A percentile compares a stretch with the other conserved stretches of the same genome.
These are phyloP conservation scores for Arthrobotrys sinensis DNA, from an alignment of 2,329 filamentous ascomycete genomes.

Conservation along the genomic window DNA sequence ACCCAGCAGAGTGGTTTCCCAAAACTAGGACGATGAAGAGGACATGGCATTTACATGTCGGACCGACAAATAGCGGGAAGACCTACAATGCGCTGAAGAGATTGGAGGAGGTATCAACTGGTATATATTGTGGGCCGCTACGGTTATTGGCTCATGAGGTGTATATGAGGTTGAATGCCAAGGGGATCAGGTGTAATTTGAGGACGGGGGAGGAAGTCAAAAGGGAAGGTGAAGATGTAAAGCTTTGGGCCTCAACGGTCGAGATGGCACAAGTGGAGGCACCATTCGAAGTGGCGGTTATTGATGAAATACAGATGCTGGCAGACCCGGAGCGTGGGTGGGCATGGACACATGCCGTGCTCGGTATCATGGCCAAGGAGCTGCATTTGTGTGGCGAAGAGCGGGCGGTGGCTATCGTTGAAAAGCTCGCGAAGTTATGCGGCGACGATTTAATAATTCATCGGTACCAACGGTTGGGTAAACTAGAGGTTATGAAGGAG, in stretches of 20 bases:
- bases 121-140: slow-evolving; percentile 91
- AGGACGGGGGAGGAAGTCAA: slow-evolving; percentile 93
- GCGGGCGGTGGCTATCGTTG: slow-evolving; percentile 82
- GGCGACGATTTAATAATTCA: slow-evolving; percentile 89
- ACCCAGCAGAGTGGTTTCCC: slow-evolving; percentile 91
- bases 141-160: slow-evolving; percentile 93
- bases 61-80: slow-evolving; percentile 97
- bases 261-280: slow-evolving; percentile 82
- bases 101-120: slow-evolving; percentile 80
- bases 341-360: slow-evolving; percentile 92
- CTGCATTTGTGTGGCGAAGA: slow-evolving; percentile 94
- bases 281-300: slow-evolving; percentile 87
- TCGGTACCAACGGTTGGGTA: slow-evolving; percentile 85
- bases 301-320: slow-evolving; percentile 99
- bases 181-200: slow-evolving; percentile 82
- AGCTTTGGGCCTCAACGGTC: slow-evolving; percentile 88
- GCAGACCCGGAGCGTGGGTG: slow-evolving; percentile 83
- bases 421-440: slow-evolving; percentile 81
- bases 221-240: slow-evolving; percentile 73
- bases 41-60: slow-evolving; percentile 91
- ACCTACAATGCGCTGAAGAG: slow-evolving; percentile 93
- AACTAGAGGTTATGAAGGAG: slow-evolving; percentile 76
- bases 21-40: slow-evolving; percentile 84
- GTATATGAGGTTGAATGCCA: slow-evolving; percentile 86
- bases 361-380: slow-evolving; percentile 89